Base-by-base conservation (phyloP, 345 rosid genomes). In the Brassica juncea region DNA sequence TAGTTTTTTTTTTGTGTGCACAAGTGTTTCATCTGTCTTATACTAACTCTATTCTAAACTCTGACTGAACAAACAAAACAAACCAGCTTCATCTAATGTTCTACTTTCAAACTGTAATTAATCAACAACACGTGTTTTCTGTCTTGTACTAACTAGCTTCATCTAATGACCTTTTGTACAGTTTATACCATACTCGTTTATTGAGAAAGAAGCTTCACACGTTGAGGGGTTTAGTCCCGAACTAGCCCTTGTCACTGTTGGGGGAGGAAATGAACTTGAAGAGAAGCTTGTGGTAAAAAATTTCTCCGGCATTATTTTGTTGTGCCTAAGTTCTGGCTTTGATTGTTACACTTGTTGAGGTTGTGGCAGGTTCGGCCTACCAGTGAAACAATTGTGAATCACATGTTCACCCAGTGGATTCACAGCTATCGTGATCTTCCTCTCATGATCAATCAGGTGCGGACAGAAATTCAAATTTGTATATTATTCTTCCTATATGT, bases 341-440 rank as follows among this genome's bases (percentile, higher is more conserved):
- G 94, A 90, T 86, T 88, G 86, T 84, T 84, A 80, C 75, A 72
- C 21, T 19, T 19, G 84, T 64, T 91, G 97, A 90, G 97, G 93
- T 86, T 88, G 85, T 93, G 91, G 87, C 99, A 95, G 97, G 97
- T 95, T 84, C 80, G 99, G 77, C 96, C 99, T 60, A 92, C 97
- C 12, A 93, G 98, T 80, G 97, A 93, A 86, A 95, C 97, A 42
- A 95, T 93, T 6, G 98, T 93, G 76, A 93, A 91, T 90, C 97
- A 90, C 82, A 90, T 91, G 98, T 91, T 95, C 84, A 91, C 99
- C 0, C 98, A 93, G 80, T 93, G 99, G 98, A 93, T 91, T 82
- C 96, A 93, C 65, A 93, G 99, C 76, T 81, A 95, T 63, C 94
- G 96, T 19, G 98, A 92, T 87, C 97, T 95, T 74, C 99, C 97